phyloP scores from a whole-genome alignment of 805 yeast genomes.

The Hemisphaericaspora nanyangensis region DNA sequence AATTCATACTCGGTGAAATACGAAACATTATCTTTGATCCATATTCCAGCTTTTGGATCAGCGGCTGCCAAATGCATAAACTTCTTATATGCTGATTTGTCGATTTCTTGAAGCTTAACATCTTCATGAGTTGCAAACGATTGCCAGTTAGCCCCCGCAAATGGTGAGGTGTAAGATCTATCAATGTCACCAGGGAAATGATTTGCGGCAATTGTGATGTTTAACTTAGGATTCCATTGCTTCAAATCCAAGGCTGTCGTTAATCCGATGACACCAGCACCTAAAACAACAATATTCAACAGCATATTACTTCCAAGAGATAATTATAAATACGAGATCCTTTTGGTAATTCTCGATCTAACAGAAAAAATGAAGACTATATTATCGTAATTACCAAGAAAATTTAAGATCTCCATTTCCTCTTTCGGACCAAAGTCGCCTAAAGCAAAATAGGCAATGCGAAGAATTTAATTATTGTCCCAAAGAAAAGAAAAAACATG shows the following conservation, averaged over 20 bases:
- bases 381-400: too few species aligned
- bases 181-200: constrained; percentile 53
- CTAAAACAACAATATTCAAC: constrained; percentile 17
- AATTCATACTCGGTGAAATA: constrained; percentile 13
- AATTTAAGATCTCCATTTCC: too few species aligned
- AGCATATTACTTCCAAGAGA: neutral
- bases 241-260: constrained; percentile 33
- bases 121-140: constrained; percentile 50
- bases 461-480: too few species aligned
- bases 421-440: too few species aligned
- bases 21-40: constrained; percentile 17
- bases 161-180: constrained; percentile 58
- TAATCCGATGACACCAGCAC: constrained; percentile 38
- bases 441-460: too few species aligned
- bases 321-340: too few species aligned
- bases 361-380: too few species aligned
- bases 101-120: constrained; percentile 35
- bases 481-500: too few species aligned
- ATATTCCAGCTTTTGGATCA: constrained; percentile 50
- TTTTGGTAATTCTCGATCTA: neutral
- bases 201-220: constrained; percentile 28
- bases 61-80: constrained; percentile 43
- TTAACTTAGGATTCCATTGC: constrained; percentile 13
- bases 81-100: constrained; percentile 45
- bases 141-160: constrained; percentile 72